Evolutionary conservation across 108 stramenopile genomes (phyloP), one percentile per base, ranked within the genome.

Genomic region (Cylindrotheca closterium): DNA sequence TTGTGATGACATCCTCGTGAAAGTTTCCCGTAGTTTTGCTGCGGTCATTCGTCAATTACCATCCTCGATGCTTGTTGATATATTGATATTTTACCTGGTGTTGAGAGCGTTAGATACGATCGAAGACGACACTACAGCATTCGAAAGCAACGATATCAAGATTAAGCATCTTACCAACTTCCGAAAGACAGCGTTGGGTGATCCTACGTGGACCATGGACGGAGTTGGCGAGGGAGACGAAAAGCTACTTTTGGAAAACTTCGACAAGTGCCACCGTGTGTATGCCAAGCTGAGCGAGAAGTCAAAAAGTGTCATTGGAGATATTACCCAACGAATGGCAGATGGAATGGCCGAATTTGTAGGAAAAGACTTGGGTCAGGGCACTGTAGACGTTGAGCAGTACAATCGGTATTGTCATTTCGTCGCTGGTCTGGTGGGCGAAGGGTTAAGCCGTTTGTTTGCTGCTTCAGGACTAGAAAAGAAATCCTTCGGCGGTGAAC

Each of bases 381-480:
- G 99, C 21, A 99, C 99, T 0, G 63, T 55, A 23, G 91, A 96
- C 64, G 47, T 93, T 5, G 56, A 58, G 15, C 87, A 98, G 51
- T 99, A 99, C 79, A 91, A 98, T 71, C 74, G 88, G 19, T 99
- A 99, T 73, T 99, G 99, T 67, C 99, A 99, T 72, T 97, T 90
- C 58, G 97, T 98, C 7, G 97, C 99, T 10, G 99, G 99, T 29
- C 81, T 98, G 23, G 99, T 99, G 2, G 99, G 94, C 4, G 97
- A 99, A 70, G 99, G 99, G 28, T 80, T 98, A 21, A 93, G 93
- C 55, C 90, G 97, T 55, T 81, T 99, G 54, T 99, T 99, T 69
- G 85, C 86, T 10, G 80, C 75, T 1, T 83, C 88, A 5, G 93
- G 93, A 25, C 63, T 94, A 63, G 94, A 95, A 73, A 58, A 75